These are phyloP conservation scores for Euphorbia tirucalli DNA, from an alignment of 345 rosid genomes.

Conservation along the genomic window DNA sequence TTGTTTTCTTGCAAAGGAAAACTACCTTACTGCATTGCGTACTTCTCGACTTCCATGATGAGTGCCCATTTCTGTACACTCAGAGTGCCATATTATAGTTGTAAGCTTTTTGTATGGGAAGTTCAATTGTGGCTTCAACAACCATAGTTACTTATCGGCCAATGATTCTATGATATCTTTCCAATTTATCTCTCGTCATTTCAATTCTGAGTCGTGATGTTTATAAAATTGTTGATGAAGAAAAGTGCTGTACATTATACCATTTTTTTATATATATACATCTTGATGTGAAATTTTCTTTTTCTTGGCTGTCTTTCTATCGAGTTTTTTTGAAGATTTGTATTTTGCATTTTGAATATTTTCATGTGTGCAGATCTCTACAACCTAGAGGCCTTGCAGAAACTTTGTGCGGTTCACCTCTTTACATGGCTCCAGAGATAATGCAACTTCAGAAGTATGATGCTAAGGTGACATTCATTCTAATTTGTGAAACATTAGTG, in stretches of 20 bases:
- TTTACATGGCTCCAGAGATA: conserved; percentile 99
- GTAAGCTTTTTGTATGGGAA: background rate
- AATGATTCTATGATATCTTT: background rate
- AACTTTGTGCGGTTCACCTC: conserved; percentile 97
- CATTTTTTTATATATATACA: background rate
- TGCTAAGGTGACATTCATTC: conserved; percentile 70
- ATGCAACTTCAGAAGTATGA: conserved; percentile 98
- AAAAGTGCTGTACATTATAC: background rate
- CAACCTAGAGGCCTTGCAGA: conserved; percentile 95
- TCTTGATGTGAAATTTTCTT: background rate
- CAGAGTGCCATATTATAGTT: background rate
- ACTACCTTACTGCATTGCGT: background rate
- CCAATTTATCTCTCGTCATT: background rate
- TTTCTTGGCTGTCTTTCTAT: background rate
- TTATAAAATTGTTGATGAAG: background rate
- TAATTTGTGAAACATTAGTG: conserved; percentile 2
- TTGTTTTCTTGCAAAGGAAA: background rate
- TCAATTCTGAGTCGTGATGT: background rate
- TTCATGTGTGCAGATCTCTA: conserved; percentile 57
- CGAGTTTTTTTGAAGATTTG: background rate
- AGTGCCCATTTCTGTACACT: background rate
- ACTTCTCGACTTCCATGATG: too few relatives aligned
- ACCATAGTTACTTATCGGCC: background rate
- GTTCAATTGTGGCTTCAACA: background rate
- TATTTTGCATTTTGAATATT: background rate